Base-by-base conservation (phyloP, 2,329 filamentous ascomycete genomes). In the Fusarium marasasianum region DNA sequence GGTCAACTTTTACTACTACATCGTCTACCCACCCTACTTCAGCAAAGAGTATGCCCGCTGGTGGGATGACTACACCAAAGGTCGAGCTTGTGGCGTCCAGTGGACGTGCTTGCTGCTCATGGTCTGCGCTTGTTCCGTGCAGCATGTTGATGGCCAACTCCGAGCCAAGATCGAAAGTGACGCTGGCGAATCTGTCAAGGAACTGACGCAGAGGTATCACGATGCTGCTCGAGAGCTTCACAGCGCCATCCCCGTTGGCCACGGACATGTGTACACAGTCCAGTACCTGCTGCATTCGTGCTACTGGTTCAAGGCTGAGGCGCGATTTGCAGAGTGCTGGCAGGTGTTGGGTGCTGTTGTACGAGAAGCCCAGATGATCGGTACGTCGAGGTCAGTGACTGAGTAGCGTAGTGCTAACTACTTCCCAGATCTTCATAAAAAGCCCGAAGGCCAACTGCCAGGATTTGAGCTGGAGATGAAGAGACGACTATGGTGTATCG, bases 1-100 rank as follows among this genome's bases (percentile, higher is more conserved):
- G 5, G 66, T 70, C 26, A 70, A 71, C 37, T 70, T 70, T 50
- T 70, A 70, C 47, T 70, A 70, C 37, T 70, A 70, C 43, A 70
- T 70, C 1, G 67, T 70, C 7, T 70, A 70, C 10, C 67, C 67
- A 8, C 67, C 67, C 18, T 38, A 71, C 10, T 70, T 70, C 20
- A 70, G 67, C 60, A 70, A 71, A 17, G 66, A 70, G n/a, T 70
- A 70, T 7, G 53, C 66, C 9, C 33, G 37, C 12, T 70, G 67
- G 67, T 70, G 67, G 66, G 66, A 70, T 6, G 66, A 70, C 29
- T 66, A 71, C 41, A 71, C 59, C 26, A 66, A 66, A 26, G 53
- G 47, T 5, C 66, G 66, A 11, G 26, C 66, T 17, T 59, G 59
- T 4, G 67, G 67, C 6, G 67, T 60, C 12, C 67, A 70, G n/a